These are phyloP conservation scores for Bombardia bombarda DNA, from an alignment of 495 filamentous ascomycete genomes.

Conservation along the genomic window DNA sequence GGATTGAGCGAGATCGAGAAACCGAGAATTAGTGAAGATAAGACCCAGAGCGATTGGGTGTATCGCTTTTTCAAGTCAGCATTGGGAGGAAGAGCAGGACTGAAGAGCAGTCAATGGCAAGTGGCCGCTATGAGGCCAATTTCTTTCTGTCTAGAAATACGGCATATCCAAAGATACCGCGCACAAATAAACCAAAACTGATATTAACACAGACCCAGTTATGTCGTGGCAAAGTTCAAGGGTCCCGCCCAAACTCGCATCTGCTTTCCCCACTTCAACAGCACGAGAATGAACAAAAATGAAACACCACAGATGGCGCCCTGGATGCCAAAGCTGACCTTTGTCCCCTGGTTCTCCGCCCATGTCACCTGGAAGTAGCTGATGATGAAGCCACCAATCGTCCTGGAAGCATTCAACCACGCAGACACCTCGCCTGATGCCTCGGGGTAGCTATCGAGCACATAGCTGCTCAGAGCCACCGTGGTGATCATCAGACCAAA, in stretches of 20 bases:
- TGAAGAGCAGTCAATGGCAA: too few species aligned
- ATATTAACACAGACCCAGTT: too few species aligned
- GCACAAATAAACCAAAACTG: too few species aligned
- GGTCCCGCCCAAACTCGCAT: slow-evolving; percentile 27
- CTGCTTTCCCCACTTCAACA: slow-evolving; percentile 40
- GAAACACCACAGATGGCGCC: slow-evolving; percentile 34
- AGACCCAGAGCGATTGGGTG: too few species aligned
- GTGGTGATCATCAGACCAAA: slow-evolving; percentile 60
- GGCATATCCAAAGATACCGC: too few species aligned
- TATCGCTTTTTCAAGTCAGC: too few species aligned
- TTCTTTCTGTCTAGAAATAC: too few species aligned
- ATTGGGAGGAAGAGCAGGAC: too few species aligned
- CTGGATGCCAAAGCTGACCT: slow-evolving; percentile 42
- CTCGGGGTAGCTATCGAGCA: slow-evolving; percentile 52
- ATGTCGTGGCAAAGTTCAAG: slow-evolving; percentile 13
- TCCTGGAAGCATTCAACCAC: slow-evolving; percentile 42
- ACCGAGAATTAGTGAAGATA: too few species aligned
- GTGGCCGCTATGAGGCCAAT: too few species aligned
- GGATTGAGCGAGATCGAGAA: too few species aligned
- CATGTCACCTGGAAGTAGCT: slow-evolving; percentile 41
- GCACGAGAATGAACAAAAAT: slow-evolving; percentile 30
- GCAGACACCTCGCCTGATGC: slow-evolving; percentile 49
- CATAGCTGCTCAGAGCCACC: slow-evolving; percentile 51
- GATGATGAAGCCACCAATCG: slow-evolving; percentile 41
- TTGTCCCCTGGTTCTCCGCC: slow-evolving; percentile 27